These are phyloP conservation scores for Colletotrichum gigasporum DNA, from an alignment of 2,329 filamentous ascomycete species.

Conservation along the genomic window DNA sequence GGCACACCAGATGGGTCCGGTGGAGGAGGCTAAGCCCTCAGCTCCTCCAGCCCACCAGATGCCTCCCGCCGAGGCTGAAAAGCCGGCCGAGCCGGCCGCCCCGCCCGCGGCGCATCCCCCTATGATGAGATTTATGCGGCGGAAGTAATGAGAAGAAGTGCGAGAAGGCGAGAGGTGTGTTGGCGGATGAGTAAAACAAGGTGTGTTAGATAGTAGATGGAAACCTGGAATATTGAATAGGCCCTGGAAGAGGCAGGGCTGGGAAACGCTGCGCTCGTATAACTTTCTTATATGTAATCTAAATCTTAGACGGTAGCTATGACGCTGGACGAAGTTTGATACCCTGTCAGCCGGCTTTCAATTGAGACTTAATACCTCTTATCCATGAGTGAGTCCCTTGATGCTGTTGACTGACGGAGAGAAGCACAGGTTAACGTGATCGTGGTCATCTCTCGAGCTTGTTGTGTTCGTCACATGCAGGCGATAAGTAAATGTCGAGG, in stretches of 20 bases:
- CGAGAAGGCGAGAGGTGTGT: neutral
- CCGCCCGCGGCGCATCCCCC: neutral
- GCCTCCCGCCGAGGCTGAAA: neutral
- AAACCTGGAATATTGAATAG: neutral
- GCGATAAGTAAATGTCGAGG: too few species aligned
- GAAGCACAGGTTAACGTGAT: too few species aligned
- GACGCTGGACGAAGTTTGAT: constrained; percentile 29
- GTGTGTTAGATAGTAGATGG: neutral
- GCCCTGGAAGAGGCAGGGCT: neutral
- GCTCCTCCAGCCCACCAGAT: neutral
- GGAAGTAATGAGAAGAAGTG: neutral
- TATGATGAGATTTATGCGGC: constrained; percentile 23
- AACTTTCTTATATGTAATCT: constrained; percentile 29
- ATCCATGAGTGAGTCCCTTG: too few species aligned
- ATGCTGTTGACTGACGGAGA: too few species aligned
- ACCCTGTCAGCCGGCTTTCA: constrained; percentile 25
- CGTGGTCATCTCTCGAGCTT: too few species aligned
- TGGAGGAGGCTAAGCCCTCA: too few species aligned
- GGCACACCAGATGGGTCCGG: too few species aligned
- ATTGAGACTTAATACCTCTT: constrained; percentile 21
- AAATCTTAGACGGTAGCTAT: constrained; percentile 26
- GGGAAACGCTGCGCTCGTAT: neutral
- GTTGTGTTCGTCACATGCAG: too few species aligned
- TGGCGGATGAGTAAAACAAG: neutral
- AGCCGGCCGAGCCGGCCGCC: neutral